Evolutionary conservation across 169 alveolate species (phyloP).

Genomic region (Plasmodium berghei): DNA sequence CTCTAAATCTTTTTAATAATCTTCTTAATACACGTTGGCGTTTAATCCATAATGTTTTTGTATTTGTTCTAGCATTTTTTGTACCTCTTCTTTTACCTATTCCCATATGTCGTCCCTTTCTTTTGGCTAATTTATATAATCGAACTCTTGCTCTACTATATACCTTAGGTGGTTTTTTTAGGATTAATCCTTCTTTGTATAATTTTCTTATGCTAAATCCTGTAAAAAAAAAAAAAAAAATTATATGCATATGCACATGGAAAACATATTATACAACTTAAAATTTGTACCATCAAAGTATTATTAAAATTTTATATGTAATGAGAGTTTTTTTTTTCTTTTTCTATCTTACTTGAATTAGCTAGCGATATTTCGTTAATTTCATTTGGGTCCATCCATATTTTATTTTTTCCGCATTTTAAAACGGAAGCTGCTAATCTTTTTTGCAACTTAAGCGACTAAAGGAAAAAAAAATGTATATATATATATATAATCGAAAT

Average conservation of each 20-base stretch:
- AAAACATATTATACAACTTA: neutral
- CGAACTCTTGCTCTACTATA: slow-evolving; percentile 97
- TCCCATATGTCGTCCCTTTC: slow-evolving; percentile 98
- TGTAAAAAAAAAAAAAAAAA: slow-evolving; percentile 9
- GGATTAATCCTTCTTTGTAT: slow-evolving; percentile 96
- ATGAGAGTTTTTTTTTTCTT: slow-evolving; percentile 5
- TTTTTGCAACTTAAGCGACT: slow-evolving; percentile 95
- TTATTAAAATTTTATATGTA: too few relatives aligned
- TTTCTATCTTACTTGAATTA: slow-evolving; percentile 94
- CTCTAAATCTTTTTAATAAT: slow-evolving; percentile 96
- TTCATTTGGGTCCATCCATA: slow-evolving; percentile 99
- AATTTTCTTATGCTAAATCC: slow-evolving; percentile 94
- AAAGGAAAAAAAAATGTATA: neutral
- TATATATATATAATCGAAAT: neutral
- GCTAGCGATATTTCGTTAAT: slow-evolving; percentile 97
- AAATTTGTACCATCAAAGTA: too few relatives aligned
- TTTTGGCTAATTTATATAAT: slow-evolving; percentile 93
- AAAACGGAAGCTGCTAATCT: slow-evolving; percentile 98
- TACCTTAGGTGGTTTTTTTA: slow-evolving; percentile 96
- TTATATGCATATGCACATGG: neutral
- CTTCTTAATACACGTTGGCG: slow-evolving; percentile 99
- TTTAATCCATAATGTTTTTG: slow-evolving; percentile 97
- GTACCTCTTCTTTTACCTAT: slow-evolving; percentile 98
- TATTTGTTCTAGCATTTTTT: slow-evolving; percentile 97
- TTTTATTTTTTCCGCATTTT: slow-evolving; percentile 97